A percentile compares a stretch with the other conserved stretches of the same genome.
Evolutionary conservation across 2,329 filamentous ascomycete species (phyloP).

Genomic region (Neonectria faginata): DNA sequence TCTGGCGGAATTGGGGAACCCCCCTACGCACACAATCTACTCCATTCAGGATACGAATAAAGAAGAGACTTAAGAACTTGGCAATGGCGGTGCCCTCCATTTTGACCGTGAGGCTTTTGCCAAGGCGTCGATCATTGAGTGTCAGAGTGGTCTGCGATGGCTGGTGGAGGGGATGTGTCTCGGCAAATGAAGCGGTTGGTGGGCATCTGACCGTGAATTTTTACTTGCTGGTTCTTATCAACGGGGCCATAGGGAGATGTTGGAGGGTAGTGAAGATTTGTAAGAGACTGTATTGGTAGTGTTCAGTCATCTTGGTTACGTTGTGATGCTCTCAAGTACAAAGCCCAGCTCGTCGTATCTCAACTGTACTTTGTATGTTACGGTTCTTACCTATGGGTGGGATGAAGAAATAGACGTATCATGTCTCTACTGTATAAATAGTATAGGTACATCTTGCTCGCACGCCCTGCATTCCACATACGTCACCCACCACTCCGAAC

Average conservation of each 20-base stretch:
- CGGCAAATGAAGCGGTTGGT: slow-evolving; percentile 17
- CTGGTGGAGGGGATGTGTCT: slow-evolving; percentile 12
- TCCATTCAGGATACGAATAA: slow-evolving; percentile 15
- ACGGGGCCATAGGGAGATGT: too few species aligned
- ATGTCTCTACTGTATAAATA: not conserved
- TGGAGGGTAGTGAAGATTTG: not conserved
- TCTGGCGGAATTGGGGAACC: not conserved
- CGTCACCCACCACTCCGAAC: slow-evolving; percentile 14
- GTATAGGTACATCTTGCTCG: not conserved
- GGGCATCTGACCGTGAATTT: slow-evolving; percentile 4
- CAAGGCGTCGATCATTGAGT: slow-evolving; percentile 27
- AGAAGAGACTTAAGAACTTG: slow-evolving; percentile 12
- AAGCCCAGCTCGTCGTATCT: too few species aligned
- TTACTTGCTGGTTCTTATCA: not conserved
- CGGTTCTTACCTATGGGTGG: too few species aligned
- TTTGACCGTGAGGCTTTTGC: slow-evolving; percentile 23
- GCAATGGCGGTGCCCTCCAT: slow-evolving; percentile 8
- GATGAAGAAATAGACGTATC: too few species aligned
- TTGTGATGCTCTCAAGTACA: too few species aligned
- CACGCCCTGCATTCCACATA: slow-evolving; percentile 25
- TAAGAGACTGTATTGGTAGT: too few species aligned
- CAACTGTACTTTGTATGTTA: too few species aligned
- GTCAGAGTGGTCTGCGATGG: not conserved
- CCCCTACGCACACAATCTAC: slow-evolving; percentile 1
- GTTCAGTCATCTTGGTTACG: too few species aligned